Percentiles rank a stretch among this genome's conserved stretches.
These are phyloP conservation scores for Phytophthora syringae DNA, from an alignment of 352 stramenopile genomes.

Conservation along the genomic window DNA sequence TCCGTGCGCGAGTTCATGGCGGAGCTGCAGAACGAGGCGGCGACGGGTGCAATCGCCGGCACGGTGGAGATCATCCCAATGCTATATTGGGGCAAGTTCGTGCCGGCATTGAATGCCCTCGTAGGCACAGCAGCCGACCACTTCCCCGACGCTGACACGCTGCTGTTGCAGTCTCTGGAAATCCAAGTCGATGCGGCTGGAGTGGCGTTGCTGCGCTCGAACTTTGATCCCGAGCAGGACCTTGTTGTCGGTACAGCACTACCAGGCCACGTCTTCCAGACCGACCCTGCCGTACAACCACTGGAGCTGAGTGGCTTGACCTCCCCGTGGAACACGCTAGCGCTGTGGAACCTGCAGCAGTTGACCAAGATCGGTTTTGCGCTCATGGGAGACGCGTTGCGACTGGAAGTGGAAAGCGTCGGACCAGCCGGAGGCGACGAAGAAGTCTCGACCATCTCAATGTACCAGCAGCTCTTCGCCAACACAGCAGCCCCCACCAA, in stretches of 20 bases:
- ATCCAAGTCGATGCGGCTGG: conserved; percentile 59
- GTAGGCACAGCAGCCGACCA: conserved; percentile 66
- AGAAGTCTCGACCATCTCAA: conserved; percentile 93
- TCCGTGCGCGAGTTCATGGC: conserved; percentile 54
- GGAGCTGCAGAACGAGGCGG: conserved; percentile 35
- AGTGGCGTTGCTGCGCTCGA: conserved; percentile 62
- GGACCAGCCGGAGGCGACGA: conserved; percentile 80
- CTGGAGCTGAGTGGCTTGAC: conserved; percentile 88
- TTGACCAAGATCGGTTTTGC: conserved; percentile 92
- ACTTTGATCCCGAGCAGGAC: conserved; percentile 73
- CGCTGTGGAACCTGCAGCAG: conserved; percentile 93
- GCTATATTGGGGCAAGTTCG: conserved; percentile 95
- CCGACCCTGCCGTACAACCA: conserved; percentile 29
- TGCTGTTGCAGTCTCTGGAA: conserved; percentile 94
- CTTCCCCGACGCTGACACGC: conserved; percentile 53
- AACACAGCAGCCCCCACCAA: conserved; percentile 30
- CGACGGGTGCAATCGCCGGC: conserved; percentile 8
- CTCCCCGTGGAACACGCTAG: conserved; percentile 96
- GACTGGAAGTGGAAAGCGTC: conserved; percentile 51
- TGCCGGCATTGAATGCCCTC: conserved; percentile 95
- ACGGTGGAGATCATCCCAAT: conserved; percentile 89
- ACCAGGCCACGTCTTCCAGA: conserved; percentile 72
- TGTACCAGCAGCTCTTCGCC: conserved; percentile 90
- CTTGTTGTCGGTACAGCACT: conserved; percentile 93
- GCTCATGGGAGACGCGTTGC: conserved; percentile 84